Percentiles rank a stretch among this genome's conserved stretches.
Evolutionary conservation across 257 asterid species (phyloP).

Genomic region (Solanum pinnatisectum): DNA sequence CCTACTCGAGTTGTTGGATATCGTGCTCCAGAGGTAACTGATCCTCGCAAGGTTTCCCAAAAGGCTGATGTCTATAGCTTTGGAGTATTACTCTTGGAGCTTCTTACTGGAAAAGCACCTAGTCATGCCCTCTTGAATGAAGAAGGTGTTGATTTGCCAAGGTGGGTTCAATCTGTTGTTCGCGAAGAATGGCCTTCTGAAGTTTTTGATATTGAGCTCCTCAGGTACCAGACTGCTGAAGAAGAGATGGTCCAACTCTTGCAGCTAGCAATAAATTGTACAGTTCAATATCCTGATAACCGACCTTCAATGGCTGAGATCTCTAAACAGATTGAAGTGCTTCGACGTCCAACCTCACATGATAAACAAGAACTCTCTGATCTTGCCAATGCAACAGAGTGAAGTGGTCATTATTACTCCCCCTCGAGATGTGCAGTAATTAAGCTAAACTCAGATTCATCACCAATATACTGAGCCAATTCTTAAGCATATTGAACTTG

Average conservation of each 20-base stretch:
- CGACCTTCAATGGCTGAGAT: slow-evolving; percentile 62
- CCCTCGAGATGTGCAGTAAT: neutral
- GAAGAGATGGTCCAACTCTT: slow-evolving; percentile 79
- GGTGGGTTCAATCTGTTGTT: slow-evolving; percentile 82
- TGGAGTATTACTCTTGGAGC: slow-evolving; percentile 69
- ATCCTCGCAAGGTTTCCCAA: slow-evolving; percentile 65
- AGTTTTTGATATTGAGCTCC: slow-evolving; percentile 66
- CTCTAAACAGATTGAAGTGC: slow-evolving; percentile 34
- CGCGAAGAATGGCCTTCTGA: slow-evolving; percentile 80
- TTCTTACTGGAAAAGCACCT: slow-evolving; percentile 84
- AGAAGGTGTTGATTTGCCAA: slow-evolving; percentile 75
- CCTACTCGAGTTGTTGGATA: slow-evolving; percentile 67
- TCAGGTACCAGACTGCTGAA: slow-evolving; percentile 42
- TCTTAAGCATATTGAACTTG: neutral
- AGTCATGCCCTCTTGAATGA: slow-evolving; percentile 66
- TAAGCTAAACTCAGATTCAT: slow-evolving; percentile 7
- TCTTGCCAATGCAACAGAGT: slow-evolving; percentile 41
- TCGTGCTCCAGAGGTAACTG: slow-evolving; percentile 86
- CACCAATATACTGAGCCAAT: neutral
- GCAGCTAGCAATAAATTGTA: slow-evolving; percentile 77
- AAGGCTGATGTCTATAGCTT: slow-evolving; percentile 73
- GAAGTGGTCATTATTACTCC: neutral
- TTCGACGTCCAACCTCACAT: slow-evolving; percentile 21
- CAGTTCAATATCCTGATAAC: slow-evolving; percentile 64
- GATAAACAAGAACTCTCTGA: slow-evolving; percentile 27